Conservation (phyloP, 768 basidiomycete species). For the Epithele typhae region DNA sequence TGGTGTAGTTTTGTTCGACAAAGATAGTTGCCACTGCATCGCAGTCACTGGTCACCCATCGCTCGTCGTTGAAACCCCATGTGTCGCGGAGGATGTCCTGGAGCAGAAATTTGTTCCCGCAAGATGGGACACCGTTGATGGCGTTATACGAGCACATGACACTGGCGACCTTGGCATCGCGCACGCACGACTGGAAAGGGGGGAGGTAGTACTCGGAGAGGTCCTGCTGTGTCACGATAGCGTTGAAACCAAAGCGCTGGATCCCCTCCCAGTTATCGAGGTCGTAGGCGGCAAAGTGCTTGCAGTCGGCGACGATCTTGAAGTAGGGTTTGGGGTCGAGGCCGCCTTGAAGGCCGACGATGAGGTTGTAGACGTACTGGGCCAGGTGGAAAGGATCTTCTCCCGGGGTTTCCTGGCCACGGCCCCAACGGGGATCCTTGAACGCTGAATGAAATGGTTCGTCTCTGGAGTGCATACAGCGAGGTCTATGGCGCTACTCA, state of each 20-base stretch:
- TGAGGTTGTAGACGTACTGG: constrained; percentile 49
- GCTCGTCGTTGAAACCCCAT: constrained; percentile 45
- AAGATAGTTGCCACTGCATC: constrained; percentile 50
- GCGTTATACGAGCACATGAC: constrained; percentile 64
- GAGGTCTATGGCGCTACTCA: background rate
- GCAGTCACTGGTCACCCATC: constrained; percentile 58
- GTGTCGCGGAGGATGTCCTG: constrained; percentile 46
- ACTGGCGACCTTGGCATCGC: constrained; percentile 54
- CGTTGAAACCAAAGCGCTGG: constrained; percentile 46
- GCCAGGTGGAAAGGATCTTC: constrained; percentile 53
- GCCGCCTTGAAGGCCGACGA: constrained; percentile 54
- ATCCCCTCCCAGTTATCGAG: constrained; percentile 55
- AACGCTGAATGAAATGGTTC: constrained; percentile 28
- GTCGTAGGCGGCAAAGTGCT: constrained; percentile 59
- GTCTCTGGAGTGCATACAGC: background rate
- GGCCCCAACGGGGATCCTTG: constrained; percentile 61
- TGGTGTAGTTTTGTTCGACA: constrained; percentile 44
- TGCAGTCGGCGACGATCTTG: constrained; percentile 54
- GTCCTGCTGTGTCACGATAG: constrained; percentile 48
- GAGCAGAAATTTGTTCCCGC: constrained; percentile 49
- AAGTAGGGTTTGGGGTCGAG: constrained; percentile 46
- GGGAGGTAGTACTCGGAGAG: constrained; percentile 52
- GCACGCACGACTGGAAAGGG: constrained; percentile 52
- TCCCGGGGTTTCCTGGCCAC: constrained; percentile 59
- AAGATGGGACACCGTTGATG: constrained; percentile 55